Percentiles rank a stretch among this genome's conserved stretches.
phyloP scores from a whole-genome alignment of 129 eudicot species.

The Flaveria robusta region DNA sequence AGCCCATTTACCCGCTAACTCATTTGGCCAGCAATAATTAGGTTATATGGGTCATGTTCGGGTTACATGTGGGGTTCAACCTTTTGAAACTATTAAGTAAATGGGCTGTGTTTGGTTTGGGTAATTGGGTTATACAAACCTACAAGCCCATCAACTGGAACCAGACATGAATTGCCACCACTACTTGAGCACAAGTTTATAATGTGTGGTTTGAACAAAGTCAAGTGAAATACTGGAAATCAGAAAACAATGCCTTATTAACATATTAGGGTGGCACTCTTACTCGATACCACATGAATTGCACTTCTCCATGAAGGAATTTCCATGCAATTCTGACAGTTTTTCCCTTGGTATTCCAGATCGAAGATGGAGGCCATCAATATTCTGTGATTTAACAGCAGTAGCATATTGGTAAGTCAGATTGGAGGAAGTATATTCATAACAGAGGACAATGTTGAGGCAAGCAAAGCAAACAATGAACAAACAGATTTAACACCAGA shows the following conservation, averaged over 20 bases:
- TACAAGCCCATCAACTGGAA: neutral
- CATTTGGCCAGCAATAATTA: neutral
- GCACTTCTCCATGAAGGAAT: slow-evolving; percentile 87
- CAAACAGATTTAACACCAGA: slow-evolving; percentile 1
- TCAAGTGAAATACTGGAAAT: neutral
- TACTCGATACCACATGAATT: slow-evolving; percentile 76
- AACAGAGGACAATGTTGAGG: slow-evolving; percentile 1
- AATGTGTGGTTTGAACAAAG: neutral
- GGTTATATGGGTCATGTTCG: neutral
- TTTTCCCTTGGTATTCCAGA: slow-evolving; percentile 93
- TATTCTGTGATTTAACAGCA: slow-evolving; percentile 55
- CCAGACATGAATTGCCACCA: slow-evolving; percentile 8
- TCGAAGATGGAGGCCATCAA: slow-evolving; percentile 94
- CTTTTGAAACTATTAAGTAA: neutral
- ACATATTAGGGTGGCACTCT: slow-evolving; percentile 28
- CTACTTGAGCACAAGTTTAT: slow-evolving; percentile 24
- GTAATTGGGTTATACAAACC: neutral
- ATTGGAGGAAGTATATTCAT: slow-evolving; percentile 2
- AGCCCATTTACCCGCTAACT: neutral
- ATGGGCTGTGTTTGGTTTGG: neutral
- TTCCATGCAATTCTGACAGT: slow-evolving; percentile 89
- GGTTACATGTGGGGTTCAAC: neutral
- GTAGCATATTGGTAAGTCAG: slow-evolving; percentile 3
- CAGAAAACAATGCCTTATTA: slow-evolving; percentile 1
- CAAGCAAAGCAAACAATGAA: slow-evolving; percentile 8